Evolutionary conservation across 2,329 filamentous ascomycete species (phyloP).

Genomic region (Ceratocystis lukuohia): DNA sequence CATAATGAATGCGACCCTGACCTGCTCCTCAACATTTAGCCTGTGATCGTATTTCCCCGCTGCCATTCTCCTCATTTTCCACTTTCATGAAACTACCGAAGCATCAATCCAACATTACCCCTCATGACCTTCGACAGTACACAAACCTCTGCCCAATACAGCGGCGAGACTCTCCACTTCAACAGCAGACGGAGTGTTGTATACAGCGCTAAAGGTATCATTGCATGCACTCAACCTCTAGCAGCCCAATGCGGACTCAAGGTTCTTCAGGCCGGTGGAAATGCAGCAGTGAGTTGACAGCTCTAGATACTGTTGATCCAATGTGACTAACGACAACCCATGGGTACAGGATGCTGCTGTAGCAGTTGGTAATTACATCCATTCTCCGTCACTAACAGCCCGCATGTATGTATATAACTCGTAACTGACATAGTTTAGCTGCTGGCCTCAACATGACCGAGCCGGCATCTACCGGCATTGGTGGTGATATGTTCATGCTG

Average conservation of each 20-base stretch:
- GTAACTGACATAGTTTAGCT: constrained; percentile 36
- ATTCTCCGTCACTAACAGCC: background rate
- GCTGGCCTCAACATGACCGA: constrained; percentile 90
- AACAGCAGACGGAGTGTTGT: constrained; percentile 61
- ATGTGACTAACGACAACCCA: constrained; percentile 1
- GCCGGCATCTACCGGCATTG: constrained; percentile 84
- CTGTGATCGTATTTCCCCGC: background rate
- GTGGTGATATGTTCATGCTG: constrained; percentile 93
- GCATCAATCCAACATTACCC: background rate
- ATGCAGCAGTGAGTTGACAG: constrained; percentile 61
- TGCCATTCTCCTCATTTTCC: background rate
- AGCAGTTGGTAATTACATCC: constrained; percentile 53
- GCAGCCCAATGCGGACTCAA: constrained; percentile 79
- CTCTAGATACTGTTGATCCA: background rate
- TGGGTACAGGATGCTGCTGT: constrained; percentile 73
- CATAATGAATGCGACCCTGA: background rate
- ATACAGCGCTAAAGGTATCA: constrained; percentile 83
- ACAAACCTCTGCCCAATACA: background rate
- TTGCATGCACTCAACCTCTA: constrained; percentile 78
- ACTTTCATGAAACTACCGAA: background rate
- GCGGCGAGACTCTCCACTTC: constrained; percentile 9
- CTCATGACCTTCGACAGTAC: background rate
- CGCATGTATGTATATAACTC: background rate
- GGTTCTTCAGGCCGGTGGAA: constrained; percentile 75
- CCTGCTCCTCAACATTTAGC: background rate